Base-by-base conservation (phyloP, 331 rosid genomes). In the Telfairia occidentalis region DNA sequence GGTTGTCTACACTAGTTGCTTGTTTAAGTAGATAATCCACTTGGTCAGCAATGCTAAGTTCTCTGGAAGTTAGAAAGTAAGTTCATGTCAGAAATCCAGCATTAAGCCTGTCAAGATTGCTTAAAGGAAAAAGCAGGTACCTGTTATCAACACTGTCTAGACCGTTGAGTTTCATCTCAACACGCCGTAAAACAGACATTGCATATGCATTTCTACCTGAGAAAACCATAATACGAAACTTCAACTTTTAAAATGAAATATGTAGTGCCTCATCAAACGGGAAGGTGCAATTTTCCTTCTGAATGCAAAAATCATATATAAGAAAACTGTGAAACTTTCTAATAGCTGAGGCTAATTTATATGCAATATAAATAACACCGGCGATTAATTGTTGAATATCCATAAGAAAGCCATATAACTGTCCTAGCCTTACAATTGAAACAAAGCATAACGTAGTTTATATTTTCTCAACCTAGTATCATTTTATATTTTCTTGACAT, bases 11-110 rank as follows among this genome's bases (percentile, higher is more conserved):
- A 81, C 95, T 93, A 24, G 90, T 86, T 75, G 98, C 98, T 87
- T 93, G 97, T 86, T 87, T 91, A 73, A 93, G 91, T 64, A 91
- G 95, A 88, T 86, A 88, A 81, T 93, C 97, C 49, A 93, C 98
- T 86, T 93, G 97, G 79, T 91, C 97, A 8, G 92, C 71, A 71
- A 88, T 84, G 72, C 88, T 82, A 74, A 85, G 83, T 82, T 87
- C 87, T 83, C 98, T 91, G 92, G 77, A 85, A 80, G 72, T 81
- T 48, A 77, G 85, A 83, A 77, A 35, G 77, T 0, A 32, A 37
- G 37, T 63, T 15, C 45, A 64, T 57, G 78, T 82, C 70, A 83
- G 46, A 50, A 69, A 58, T 35, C 71, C 67, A 24, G 76, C 73
- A 29, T 21, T 40, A 48, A 73, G 73, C 63, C 65, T 26, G 53